Base-by-base conservation (phyloP, 2,329 filamentous ascomycete species). In the Diaporthe vexans region DNA sequence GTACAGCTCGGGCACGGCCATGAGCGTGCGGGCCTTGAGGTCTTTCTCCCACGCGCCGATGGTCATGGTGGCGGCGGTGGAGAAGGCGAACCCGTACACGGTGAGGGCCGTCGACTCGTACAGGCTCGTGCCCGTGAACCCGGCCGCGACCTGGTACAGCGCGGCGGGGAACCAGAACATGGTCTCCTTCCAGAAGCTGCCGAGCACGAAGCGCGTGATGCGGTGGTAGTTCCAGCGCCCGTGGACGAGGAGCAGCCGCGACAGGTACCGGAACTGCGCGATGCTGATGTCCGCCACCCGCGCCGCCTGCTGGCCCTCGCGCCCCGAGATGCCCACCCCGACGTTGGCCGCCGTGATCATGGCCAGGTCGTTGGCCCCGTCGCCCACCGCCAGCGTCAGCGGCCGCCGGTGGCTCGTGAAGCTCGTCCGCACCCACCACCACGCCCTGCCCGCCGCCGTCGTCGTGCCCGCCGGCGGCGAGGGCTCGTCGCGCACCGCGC, bases 1-100 rank as follows among this genome's bases (percentile, higher is more conserved):
- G 82, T 98, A 98, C 2, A 98, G 88, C 82, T 98, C 96, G 0
- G 96, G 96, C 0, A 98, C 92, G 0, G 96, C 96, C n/a, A 98
- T 88, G 2, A 98, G 87, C 0, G 96, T 98, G 37, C 94, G 91
- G 0, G 95, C 93, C 5, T 89, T 86, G 2, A 98, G 88, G 80
- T 98, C 96, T 81, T 98, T 95, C 80, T 98, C 95, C 84, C 97
- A 97, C 26, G 98, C 93, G 17, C 95, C 96, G 77, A 97, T 90
- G 79, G 97, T 94, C 35, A 97, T 94, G 58, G 93, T 92, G 2
- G 98, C 86, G 74, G 94, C 96, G 0, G 96, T 98, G 83, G 98
- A 98, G 15, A 98, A 89, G 81, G 98, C 96, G 81, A 97, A 95
- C 0, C 95, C 95, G 80, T 97, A 95, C 1, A 97, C 94, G 3